A percentile compares a stretch with the other conserved stretches of the same genome.
Evolutionary conservation across 148 eudicot species (phyloP).

Genomic region (Rhododendron simsii): DNA sequence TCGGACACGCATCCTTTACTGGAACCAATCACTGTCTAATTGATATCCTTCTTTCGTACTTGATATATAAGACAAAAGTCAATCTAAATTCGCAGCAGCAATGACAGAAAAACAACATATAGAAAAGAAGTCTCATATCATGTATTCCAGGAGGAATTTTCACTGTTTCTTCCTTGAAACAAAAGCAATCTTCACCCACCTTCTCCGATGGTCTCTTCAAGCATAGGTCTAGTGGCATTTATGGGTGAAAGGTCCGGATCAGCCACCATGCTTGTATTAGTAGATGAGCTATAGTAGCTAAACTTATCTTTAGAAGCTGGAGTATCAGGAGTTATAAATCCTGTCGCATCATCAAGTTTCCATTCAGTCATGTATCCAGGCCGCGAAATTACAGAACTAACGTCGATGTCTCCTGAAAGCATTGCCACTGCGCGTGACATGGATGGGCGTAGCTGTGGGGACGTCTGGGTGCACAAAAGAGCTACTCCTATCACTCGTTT

Average conservation of each 20-base stretch:
- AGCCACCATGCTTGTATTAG: constrained; percentile 20
- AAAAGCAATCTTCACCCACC: constrained; percentile 20
- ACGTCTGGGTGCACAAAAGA: constrained; percentile 82
- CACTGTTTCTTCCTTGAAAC: neutral
- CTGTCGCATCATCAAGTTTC: constrained; percentile 44
- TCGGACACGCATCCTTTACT: neutral
- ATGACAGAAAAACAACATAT: neutral
- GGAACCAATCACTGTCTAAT: too few species aligned
- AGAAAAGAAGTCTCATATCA: neutral
- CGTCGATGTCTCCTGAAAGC: constrained; percentile 71
- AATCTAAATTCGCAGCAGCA: neutral
- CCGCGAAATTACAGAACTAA: constrained; percentile 42
- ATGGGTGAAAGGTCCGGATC: constrained; percentile 19
- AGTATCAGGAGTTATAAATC: constrained; percentile 27
- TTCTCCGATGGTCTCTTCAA: constrained; percentile 22
- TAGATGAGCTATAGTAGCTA: constrained; percentile 19
- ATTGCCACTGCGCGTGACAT: constrained; percentile 86
- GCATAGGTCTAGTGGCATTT: constrained; percentile 16
- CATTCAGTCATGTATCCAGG: constrained; percentile 80
- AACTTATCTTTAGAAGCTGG: constrained; percentile 16
- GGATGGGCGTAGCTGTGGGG: constrained; percentile 72
- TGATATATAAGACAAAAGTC: neutral
- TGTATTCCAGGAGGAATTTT: neutral
- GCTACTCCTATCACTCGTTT: constrained; percentile 54
- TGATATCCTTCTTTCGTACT: neutral